Percentiles rank a stretch among this genome's conserved stretches.
phyloP scores from a whole-genome alignment of 2,329 filamentous ascomycete species.

The Xylariaceae sp. region DNA sequence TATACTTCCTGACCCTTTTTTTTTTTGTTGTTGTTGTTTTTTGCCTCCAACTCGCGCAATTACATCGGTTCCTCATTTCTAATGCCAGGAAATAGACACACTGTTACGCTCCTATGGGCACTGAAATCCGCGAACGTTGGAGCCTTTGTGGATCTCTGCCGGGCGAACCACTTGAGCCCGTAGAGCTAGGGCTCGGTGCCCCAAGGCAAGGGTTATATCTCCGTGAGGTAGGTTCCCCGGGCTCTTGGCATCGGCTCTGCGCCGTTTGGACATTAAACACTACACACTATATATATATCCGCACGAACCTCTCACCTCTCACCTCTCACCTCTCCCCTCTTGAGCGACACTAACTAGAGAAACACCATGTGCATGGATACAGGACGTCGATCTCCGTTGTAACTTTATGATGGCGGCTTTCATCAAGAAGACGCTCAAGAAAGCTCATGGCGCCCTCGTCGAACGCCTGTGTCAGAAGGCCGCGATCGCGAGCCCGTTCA shows the following conservation, averaged over 20 bases:
- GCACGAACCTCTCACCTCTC: neutral
- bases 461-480: constrained; percentile 54
- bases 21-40: too few species aligned
- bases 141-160: constrained; percentile 65
- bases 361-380: neutral
- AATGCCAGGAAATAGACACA: constrained; percentile 50
- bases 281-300: too few species aligned
- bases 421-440: constrained; percentile 76
- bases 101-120: constrained; percentile 73
- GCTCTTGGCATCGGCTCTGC: neutral
- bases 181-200: constrained; percentile 60
- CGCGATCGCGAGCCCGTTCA: constrained; percentile 1
- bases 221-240: constrained; percentile 46
- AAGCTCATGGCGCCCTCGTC: constrained; percentile 66
- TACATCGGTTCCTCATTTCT: neutral
- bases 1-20: neutral
- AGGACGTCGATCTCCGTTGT: constrained; percentile 74
- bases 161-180: constrained; percentile 59
- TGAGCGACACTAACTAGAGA: neutral
- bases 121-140: constrained; percentile 77
- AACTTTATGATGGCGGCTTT: constrained; percentile 70
- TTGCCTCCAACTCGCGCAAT: too few species aligned
- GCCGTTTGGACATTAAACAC: neutral
- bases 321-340: too few species aligned
- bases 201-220: constrained; percentile 69